Evolutionary conservation across 768 basidiomycete species (phyloP).

Genomic region (Saitozyma podzolica): DNA sequence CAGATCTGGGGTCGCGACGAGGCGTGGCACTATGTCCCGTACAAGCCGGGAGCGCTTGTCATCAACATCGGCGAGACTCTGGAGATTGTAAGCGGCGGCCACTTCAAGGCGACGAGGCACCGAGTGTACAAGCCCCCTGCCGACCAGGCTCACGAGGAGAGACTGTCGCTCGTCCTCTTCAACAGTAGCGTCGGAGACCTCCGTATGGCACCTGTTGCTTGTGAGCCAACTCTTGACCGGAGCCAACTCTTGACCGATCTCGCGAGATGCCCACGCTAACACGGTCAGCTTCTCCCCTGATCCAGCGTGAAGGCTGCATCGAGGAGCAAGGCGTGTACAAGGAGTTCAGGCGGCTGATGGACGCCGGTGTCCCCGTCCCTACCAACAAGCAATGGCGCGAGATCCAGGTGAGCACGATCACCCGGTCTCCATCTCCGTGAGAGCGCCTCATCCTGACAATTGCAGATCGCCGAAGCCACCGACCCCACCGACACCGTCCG

Average conservation of each 20-base stretch:
- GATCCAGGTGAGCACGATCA: slow-evolving; percentile 19
- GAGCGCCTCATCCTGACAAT: too few species aligned
- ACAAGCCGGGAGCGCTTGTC: slow-evolving; percentile 37
- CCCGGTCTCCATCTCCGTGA: too few species aligned
- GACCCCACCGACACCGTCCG: slow-evolving; percentile 39
- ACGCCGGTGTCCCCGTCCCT: slow-evolving; percentile 44
- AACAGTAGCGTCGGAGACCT: slow-evolving; percentile 28
- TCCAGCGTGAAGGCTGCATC: slow-evolving; percentile 46
- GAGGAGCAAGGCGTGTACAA: slow-evolving; percentile 46
- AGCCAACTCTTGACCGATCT: neutral
- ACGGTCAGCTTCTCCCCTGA: slow-evolving; percentile 38
- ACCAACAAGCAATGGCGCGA: slow-evolving; percentile 47
- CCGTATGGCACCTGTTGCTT: slow-evolving; percentile 28
- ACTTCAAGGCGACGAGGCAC: slow-evolving; percentile 43
- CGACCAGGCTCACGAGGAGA: slow-evolving; percentile 23
- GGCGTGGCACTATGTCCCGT: slow-evolving; percentile 39
- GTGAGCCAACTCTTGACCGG: slow-evolving; percentile 7
- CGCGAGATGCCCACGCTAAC: too few species aligned
- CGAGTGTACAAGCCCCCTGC: slow-evolving; percentile 31
- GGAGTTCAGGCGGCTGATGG: slow-evolving; percentile 43
- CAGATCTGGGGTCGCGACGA: slow-evolving; percentile 43
- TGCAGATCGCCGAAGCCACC: slow-evolving; percentile 36
- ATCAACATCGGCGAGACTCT: slow-evolving; percentile 47
- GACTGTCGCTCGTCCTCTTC: slow-evolving; percentile 35
- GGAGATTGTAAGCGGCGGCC: slow-evolving; percentile 32